These are phyloP conservation scores for Rhododendron simsii DNA, from an alignment of 148 eudicot genomes.

Conservation along the genomic window DNA sequence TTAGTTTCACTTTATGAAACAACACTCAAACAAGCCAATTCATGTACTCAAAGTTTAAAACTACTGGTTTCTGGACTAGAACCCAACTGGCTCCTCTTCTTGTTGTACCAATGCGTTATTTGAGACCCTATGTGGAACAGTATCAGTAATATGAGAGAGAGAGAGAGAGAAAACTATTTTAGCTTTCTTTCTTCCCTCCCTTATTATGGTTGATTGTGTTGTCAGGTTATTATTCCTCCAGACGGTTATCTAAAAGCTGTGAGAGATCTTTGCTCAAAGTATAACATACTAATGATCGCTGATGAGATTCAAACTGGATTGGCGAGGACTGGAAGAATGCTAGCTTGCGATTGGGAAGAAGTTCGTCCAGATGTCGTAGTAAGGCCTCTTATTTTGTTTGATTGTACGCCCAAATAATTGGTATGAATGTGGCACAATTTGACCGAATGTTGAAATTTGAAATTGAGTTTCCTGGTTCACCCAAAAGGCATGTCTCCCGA, in stretches of 20 bases:
- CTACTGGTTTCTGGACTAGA: neutral
- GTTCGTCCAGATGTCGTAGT: slow-evolving; percentile 79
- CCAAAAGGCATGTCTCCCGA: neutral
- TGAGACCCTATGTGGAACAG: neutral
- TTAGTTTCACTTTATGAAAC: slow-evolving; percentile 2
- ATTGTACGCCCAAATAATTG: neutral
- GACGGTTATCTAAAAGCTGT: slow-evolving; percentile 87
- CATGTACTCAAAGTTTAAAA: neutral
- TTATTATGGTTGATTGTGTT: slow-evolving; percentile 12
- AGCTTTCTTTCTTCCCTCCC: neutral
- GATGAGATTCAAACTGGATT: slow-evolving; percentile 99
- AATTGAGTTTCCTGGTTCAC: neutral
- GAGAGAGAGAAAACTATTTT: neutral
- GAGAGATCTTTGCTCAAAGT: slow-evolving; percentile 87
- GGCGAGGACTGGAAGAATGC: slow-evolving; percentile 90
- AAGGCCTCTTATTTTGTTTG: slow-evolving; percentile 23
- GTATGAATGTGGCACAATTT: neutral
- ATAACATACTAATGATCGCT: slow-evolving; percentile 85
- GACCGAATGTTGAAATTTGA: neutral
- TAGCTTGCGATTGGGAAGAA: slow-evolving; percentile 97
- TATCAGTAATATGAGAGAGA: neutral
- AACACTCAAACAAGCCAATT: neutral
- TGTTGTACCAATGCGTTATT: neutral
- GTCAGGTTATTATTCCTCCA: slow-evolving; percentile 84
- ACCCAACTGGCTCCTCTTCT: neutral